Evolutionary conservation across 805 yeast genomes (phyloP).

Genomic region (Yamadazyma olivae): DNA sequence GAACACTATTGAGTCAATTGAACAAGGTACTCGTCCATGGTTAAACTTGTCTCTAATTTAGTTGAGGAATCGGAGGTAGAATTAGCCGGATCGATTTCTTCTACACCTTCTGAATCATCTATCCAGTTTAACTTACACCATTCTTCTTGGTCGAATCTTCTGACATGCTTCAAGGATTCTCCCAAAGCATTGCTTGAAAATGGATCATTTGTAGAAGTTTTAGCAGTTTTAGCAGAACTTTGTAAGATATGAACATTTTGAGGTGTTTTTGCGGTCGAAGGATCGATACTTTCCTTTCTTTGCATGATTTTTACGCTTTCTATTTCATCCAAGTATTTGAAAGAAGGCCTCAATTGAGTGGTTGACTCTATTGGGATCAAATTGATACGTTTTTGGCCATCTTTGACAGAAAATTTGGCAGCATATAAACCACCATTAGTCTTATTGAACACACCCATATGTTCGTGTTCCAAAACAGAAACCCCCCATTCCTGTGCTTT

Average conservation of each 20-base stretch:
- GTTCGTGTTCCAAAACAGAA: slow-evolving; percentile 54
- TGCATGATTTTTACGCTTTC: slow-evolving; percentile 43
- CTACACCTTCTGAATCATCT: slow-evolving; percentile 5
- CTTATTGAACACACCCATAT: slow-evolving; percentile 65
- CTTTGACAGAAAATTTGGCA: slow-evolving; percentile 21
- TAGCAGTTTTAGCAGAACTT: slow-evolving; percentile 32
- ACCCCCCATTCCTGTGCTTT: slow-evolving; percentile 66
- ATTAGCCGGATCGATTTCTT: background rate
- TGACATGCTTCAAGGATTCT: slow-evolving; percentile 36
- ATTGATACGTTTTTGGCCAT: slow-evolving; percentile 42
- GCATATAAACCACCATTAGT: slow-evolving; percentile 47
- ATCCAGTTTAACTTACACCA: slow-evolving; percentile 36
- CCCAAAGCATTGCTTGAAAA: slow-evolving; percentile 28
- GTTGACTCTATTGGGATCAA: slow-evolving; percentile 64
- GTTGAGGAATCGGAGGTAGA: background rate
- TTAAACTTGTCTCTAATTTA: slow-evolving; percentile 19
- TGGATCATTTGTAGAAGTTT: slow-evolving; percentile 10
- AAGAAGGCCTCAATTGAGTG: slow-evolving; percentile 78
- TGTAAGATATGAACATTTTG: slow-evolving; percentile 40
- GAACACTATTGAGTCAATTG: slow-evolving; percentile 16
- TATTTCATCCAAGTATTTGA: slow-evolving; percentile 70
- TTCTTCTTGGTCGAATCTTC: slow-evolving; percentile 39
- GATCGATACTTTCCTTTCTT: slow-evolving; percentile 33
- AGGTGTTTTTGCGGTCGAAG: slow-evolving; percentile 15
- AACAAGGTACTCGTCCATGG: slow-evolving; percentile 24